Evolutionary conservation across 768 basidiomycete species (phyloP).

Genomic region (Amanita exitialis): DNA sequence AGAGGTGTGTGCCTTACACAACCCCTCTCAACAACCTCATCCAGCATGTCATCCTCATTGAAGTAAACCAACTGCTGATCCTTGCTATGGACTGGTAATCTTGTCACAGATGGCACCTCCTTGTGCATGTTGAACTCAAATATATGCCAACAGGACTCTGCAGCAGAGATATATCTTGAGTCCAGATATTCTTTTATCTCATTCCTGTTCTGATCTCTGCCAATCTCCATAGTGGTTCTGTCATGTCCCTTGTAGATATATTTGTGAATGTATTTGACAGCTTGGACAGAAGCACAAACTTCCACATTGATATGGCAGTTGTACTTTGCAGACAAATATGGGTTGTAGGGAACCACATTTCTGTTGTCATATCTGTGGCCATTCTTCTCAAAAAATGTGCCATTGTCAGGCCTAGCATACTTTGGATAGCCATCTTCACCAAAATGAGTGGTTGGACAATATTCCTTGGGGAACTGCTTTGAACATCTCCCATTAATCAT

Average conservation of each 20-base stretch:
- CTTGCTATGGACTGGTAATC: too few species aligned
- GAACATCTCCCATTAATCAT: too few species aligned
- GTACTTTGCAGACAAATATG: conserved; percentile 22
- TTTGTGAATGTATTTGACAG: conserved; percentile 38
- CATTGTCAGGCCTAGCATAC: background rate
- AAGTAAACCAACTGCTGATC: conserved; percentile 27
- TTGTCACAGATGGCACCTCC: conserved; percentile 26
- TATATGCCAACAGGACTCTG: too few species aligned
- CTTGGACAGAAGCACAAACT: conserved; percentile 22
- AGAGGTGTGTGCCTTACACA: conserved; percentile 17
- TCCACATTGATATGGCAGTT: conserved; percentile 45
- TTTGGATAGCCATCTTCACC: too few species aligned
- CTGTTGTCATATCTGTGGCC: conserved; percentile 19
- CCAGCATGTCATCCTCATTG: conserved; percentile 17
- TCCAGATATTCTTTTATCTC: conserved; percentile 28
- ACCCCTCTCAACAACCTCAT: conserved; percentile 14
- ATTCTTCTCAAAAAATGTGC: background rate
- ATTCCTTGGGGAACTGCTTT: too few species aligned
- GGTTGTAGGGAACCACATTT: conserved; percentile 32
- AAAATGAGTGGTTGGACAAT: too few species aligned
- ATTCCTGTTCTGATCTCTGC: conserved; percentile 16
- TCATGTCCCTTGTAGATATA: conserved; percentile 43
- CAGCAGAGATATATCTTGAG: conserved; percentile 22
- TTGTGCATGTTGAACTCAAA: conserved; percentile 23
- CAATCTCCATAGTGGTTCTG: conserved; percentile 22